Evolutionary conservation across 768 basidiomycete species (phyloP), one percentile per base, ranked within the genome.

Genomic region (Coprinopsis cinerea): DNA sequence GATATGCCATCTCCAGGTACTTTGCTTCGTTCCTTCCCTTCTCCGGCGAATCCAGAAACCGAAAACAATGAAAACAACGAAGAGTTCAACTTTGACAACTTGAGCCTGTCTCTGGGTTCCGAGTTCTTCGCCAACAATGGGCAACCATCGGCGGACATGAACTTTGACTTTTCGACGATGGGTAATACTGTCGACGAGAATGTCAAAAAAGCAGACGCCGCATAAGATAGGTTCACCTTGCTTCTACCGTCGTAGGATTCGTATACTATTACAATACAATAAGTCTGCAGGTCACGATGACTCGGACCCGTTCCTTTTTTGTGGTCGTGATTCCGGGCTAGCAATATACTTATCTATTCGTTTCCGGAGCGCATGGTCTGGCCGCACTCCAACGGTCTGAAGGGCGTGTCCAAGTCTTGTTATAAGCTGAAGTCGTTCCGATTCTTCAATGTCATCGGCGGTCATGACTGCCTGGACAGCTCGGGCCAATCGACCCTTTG

Each of bases 401-500:
- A 88, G 63, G 23, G 72, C 66, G 9, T 64, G 69, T 5, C 78
- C 75, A 36, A 87, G 70, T 49, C 75, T 79, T 34, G 61, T 64
- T 26, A 75, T 78, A 30, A 85, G 59, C 50, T 61, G 60, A 6
- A 65, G 56, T 52, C 69, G 72, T 54, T 80, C 78, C 48, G 74
- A 72, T 47, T 70, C 68, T 30, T 72, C 69, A 10, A 71, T 68
- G 3, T 68, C 69, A 46, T 75, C 67, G 13, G 73, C 72, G 57
- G 85, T 83, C 40, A 87, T 67, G 24, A 87, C 64, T 49, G 78
- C 77, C 60, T 81, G 83, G 30, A 83, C 78, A 14, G 82, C 80
- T 9, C 85, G 78, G 53, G 83, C 80, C 20, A 89, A 69, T 35
- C 86, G 76, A 37, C 83, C 81, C 62, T 80, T 85, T 2, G 85